Base-by-base conservation (phyloP, 2,329 filamentous ascomycete species). In the Gyromitra esculenta region DNA sequence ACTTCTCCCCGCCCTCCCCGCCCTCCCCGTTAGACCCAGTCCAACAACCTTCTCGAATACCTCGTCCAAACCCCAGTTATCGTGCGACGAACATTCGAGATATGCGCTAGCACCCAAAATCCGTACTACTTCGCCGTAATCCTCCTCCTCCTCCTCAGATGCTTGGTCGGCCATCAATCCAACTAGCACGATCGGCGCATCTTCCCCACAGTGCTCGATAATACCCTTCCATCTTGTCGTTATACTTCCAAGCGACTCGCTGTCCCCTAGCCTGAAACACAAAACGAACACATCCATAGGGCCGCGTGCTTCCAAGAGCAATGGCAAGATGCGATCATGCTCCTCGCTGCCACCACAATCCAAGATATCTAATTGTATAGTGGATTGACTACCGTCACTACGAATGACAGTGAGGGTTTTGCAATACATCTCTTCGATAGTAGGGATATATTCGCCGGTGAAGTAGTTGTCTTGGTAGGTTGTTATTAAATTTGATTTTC, bases 401-500 rank as follows among this genome's bases (percentile, higher is more conserved):
- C n/a, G 66, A 54, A 21, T 11, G 31, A 75, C 31, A 11, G 59
- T 21, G 13, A 75, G 41, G 1, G 5, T 45, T 31, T 69, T 70
- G 15, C 13, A 35, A 67, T 70, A 75, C 13, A 31, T 75, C 7
- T 71, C 66, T 41, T 64, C 65, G 11, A 75, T 13, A 18, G 65
- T 71, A 18, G 59, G 37, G 18, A 45, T 43, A 39, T 75, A 75
- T 31, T 31, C 57, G 7, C 57, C 50, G 2, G 72, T 59, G 18
- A 59, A 75, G 41, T 70, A 75, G 66, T 75, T 75, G 13, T 25
- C 48, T 39, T 50, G 52, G 25, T 70, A 75, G 39, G 65, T 65
- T 4, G 72, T 75, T 64, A 75, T 70, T 21, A 75, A 41, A 15
- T 75, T 75, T 25, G 72, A 75, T 43, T 75, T 75, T n/a, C 72